phyloP scores from a whole-genome alignment of 192 early-diverging fungal genomes.

The Backusella australiensis region DNA sequence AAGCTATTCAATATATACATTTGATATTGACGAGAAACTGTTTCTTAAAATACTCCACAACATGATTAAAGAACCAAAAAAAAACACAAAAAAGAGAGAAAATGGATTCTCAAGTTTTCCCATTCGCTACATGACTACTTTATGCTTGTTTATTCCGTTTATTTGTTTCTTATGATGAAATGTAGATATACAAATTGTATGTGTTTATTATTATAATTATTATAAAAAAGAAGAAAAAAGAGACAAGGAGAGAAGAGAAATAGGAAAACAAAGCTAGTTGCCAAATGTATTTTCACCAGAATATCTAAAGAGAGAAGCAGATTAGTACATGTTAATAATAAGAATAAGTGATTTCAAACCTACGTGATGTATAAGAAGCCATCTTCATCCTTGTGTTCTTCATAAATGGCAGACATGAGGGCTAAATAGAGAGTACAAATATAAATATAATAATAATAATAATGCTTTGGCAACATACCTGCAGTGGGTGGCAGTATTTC shows the following conservation, averaged over 20 bases:
- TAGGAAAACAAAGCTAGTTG: slow-evolving; percentile 6
- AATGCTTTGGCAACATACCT: slow-evolving; percentile 27
- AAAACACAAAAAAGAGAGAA: background rate
- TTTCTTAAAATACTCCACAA: background rate
- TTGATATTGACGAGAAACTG: background rate
- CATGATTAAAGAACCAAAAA: background rate
- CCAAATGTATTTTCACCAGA: slow-evolving; percentile 91
- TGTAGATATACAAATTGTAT: background rate
- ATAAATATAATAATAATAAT: background rate
- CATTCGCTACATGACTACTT: too few species aligned
- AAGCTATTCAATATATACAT: slow-evolving; percentile 38
- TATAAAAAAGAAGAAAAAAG: background rate
- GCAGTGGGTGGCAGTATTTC: slow-evolving; percentile 91
- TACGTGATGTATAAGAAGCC: slow-evolving; percentile 95
- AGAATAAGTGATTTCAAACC: slow-evolving; percentile 13
- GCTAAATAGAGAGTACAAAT: slow-evolving; percentile 32
- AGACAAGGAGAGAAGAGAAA: background rate
- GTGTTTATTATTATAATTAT: background rate
- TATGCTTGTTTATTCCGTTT: background rate
- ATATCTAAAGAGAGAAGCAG: slow-evolving; percentile 43
- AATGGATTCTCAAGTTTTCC: too few species aligned
- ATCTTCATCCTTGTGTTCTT: slow-evolving; percentile 97
- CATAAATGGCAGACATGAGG: slow-evolving; percentile 91
- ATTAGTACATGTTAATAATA: background rate
- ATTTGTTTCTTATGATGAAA: background rate